A percentile compares a stretch with the other conserved stretches of the same genome.
These are phyloP conservation scores for Gautieria morchelliformis DNA, from an alignment of 768 basidiomycete genomes.

Conservation along the genomic window DNA sequence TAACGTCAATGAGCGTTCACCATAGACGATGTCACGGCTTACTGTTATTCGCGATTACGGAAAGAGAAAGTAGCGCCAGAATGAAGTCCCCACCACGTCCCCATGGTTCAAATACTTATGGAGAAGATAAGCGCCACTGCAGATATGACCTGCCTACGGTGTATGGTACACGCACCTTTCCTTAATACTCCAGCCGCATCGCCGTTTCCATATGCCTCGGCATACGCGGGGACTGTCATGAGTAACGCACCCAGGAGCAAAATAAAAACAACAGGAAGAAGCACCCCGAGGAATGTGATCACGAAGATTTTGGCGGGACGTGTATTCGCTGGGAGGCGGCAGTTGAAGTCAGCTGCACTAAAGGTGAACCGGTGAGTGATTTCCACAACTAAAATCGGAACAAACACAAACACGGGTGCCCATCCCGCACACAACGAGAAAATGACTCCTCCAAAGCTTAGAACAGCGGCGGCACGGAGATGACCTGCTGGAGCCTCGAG, in stretches of 20 bases:
- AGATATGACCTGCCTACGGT: background rate
- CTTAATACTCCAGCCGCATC: constrained; percentile 35
- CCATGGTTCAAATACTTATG: constrained; percentile 24
- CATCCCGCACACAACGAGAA: constrained; percentile 38
- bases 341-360: constrained; percentile 44
- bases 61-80: constrained; percentile 31
- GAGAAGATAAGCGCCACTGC: background rate
- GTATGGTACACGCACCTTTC: constrained; percentile 24
- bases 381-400: constrained; percentile 28
- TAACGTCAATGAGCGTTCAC: background rate
- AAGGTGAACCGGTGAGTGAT: constrained; percentile 15
- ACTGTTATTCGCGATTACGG: constrained; percentile 24
- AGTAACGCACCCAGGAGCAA: constrained; percentile 28
- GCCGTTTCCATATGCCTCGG: constrained; percentile 29
- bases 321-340: constrained; percentile 36
- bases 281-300: constrained; percentile 41
- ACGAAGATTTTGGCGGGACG: constrained; percentile 35
- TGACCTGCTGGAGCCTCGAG: constrained; percentile 34
- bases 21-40: constrained; percentile 10
- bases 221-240: constrained; percentile 34
- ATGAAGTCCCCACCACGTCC: constrained; percentile 32
- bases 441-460: constrained; percentile 43
- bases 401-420: constrained; percentile 6
- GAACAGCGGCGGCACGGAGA: constrained; percentile 34
- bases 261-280: constrained; percentile 36